These are phyloP conservation scores for Nakazawaea ishiwadae DNA, from an alignment of 805 yeast species.

Conservation along the genomic window DNA sequence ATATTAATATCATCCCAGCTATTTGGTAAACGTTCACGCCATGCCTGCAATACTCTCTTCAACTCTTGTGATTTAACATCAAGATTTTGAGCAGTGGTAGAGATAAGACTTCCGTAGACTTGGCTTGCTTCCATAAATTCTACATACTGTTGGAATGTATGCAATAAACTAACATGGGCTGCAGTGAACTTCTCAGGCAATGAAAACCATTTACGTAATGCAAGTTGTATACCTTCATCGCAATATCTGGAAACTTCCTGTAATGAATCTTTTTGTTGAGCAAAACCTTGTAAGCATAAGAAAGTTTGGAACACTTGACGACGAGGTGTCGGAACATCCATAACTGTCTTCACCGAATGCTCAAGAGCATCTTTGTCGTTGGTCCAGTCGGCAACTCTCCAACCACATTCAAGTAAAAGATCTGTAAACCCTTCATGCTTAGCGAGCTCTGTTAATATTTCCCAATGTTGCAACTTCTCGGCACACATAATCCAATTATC, in stretches of 20 bases:
- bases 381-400: conserved; percentile 99
- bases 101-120: conserved; percentile 78
- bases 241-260: conserved; percentile 82
- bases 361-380: conserved; percentile 92
- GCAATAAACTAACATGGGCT: conserved; percentile 87
- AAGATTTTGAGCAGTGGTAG: conserved; percentile 88
- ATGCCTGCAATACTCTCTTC: conserved; percentile 90
- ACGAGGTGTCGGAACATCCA: conserved; percentile 98
- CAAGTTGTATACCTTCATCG: conserved; percentile 94
- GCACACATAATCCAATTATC: conserved; percentile 98
- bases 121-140: conserved; percentile 98
- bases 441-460: conserved; percentile 89
- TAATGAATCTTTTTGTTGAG: conserved; percentile 82
- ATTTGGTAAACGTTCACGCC: conserved; percentile 97
- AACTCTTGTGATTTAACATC: conserved; percentile 92
- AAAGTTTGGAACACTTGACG: conserved; percentile 95
- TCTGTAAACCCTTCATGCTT: conserved; percentile 98
- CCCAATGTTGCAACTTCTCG: conserved; percentile 97
- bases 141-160: conserved; percentile 94
- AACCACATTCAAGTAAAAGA: conserved; percentile 92
- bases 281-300: conserved; percentile 86
- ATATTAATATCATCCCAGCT: conserved; percentile 96
- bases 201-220: conserved; percentile 89
- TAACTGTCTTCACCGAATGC: conserved; percentile 89
- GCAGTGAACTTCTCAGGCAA: conserved; percentile 68